Base-by-base conservation (phyloP, 495 filamentous ascomycete genomes). In the Aspergillus nidulans region DNA sequence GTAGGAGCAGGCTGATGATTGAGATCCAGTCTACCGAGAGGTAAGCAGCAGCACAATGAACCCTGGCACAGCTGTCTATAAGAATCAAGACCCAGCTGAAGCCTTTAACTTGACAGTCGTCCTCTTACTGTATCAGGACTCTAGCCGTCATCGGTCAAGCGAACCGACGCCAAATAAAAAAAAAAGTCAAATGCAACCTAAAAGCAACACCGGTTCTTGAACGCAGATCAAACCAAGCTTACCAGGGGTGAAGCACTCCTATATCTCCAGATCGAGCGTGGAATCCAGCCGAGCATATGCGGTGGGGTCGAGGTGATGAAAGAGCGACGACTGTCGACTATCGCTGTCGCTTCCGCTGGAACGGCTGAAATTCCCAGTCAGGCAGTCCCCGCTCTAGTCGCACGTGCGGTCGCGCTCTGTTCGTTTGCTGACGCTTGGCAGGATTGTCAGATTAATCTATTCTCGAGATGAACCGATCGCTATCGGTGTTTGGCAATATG, bases 361-460 rank as follows among this genome's bases (percentile, higher is more conserved):
- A n/a, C 28, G 4, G 10, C n/a, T n/a, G n/a, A n/a, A n/a, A n/a
- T n/a, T n/a, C n/a, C n/a, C n/a, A n/a, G n/a, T n/a, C n/a, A n/a
- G n/a, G n/a, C n/a, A n/a, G 28, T 13, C 45, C 25, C 45, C 25
- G 45, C 45, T 26, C 34, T 32, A 15, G 12, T 21, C 5, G 47
- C 47, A 49, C 47, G 47, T 49, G 45, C 45, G 7, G 23, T 30
- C 43, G 3, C 25, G 30, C 45, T 30, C 26, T n/a, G n/a, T n/a
- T n/a, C n/a, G n/a, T n/a, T n/a, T n/a, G 47, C 32, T 49, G 47
- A 49, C 47, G 12, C 32, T 15, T 26, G 26, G 46, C 46, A 21
- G 24, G 23, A 5, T 26, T 23, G 12, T 24, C 42, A 21, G 42
- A n/a, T n/a, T n/a, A n/a, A n/a, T n/a, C n/a, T n/a, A n/a, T n/a